Conservation (phyloP, 2,329 filamentous ascomycete species). For the Chaetomiaceae sp. region DNA sequence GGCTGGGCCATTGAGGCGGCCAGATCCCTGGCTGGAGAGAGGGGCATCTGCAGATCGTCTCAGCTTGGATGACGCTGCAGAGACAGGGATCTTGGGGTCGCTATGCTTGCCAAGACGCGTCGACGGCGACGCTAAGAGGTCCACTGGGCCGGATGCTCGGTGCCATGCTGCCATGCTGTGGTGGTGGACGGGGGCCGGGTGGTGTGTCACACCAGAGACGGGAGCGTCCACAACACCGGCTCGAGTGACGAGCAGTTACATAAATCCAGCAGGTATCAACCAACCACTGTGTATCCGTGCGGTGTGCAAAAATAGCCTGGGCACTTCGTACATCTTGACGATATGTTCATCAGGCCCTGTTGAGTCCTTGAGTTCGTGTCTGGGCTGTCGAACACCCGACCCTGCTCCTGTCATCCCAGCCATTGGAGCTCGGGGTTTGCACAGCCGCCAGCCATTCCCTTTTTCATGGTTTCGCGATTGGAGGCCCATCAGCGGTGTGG, state of each 20-base stretch:
- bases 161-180: not conserved
- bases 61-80: constrained; percentile 23
- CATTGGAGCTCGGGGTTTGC: constrained; percentile 6
- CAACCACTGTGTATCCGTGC: no score
- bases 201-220: no score
- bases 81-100: constrained; percentile 12
- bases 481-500: not conserved
- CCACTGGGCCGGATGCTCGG: constrained; percentile 11
- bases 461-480: constrained; percentile 9
- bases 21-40: constrained; percentile 6
- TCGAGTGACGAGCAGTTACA: not conserved
- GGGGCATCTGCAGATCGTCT: constrained; percentile 17
- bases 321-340: no score
- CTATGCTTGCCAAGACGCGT: constrained; percentile 8
- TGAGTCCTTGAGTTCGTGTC: constrained; percentile 7
- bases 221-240: not conserved
- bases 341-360: no score
- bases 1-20: constrained; percentile 5
- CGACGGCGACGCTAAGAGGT: constrained; percentile 5
- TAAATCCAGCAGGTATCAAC: no score
- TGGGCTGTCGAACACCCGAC: not conserved
- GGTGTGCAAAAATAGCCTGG: no score
- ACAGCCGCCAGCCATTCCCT: constrained; percentile 18
- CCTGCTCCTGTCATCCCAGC: not conserved
- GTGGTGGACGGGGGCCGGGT: no score